Evolutionary conservation across 164 flowering plant genomes (phyloP), one percentile per base, ranked within the genome.

Genomic region (Macadamia integrifolia): DNA sequence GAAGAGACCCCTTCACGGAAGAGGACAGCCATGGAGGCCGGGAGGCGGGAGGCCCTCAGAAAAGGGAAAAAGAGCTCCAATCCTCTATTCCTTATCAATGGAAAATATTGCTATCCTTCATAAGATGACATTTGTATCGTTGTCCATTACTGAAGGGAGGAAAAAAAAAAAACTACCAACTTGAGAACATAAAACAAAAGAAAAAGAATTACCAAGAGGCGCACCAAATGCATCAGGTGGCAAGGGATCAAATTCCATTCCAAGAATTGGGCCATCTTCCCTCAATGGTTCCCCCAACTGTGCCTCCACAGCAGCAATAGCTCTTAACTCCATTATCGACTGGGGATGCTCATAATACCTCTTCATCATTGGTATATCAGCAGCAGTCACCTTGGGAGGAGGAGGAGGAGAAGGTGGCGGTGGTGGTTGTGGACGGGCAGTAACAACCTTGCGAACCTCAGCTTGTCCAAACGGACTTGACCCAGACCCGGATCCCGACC

Each of bases 141-240:
- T 35, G 40, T 35, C 40, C 40, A 35, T 2, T 35, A 35, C 40
- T 5, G 40, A 35, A 0, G 40, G 5, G 40, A 35, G 40, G 5
- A 35, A 2, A 35, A 5, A 2, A 5, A 2, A 5, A 35, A 35
- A 35, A 35, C 3, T 35, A 35, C 5, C 40, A 35, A 2, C 40
- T 35, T 35, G 40, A 35, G 5, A 35, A 35, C 40, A 5, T 35
- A 35, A 35, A 35, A 35, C 50, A 11, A 46, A 46, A 46, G 18
- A 31, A 71, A 14, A 6, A 50, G 59, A 15, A 32, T 56, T 83
- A 93, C 96, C 92, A 69, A 89, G 74, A 1, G 93, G 92, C 0
- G 90, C 82, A 6, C 93, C 96, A 76, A 91, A 93, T 31, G 97
- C 98, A 76, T 81, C 97, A 3, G 97, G 96, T 1, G 97, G 97